Evolutionary conservation across 805 yeast species (phyloP), one percentile per base, ranked within the genome.

Genomic region (Candida saitoana): DNA sequence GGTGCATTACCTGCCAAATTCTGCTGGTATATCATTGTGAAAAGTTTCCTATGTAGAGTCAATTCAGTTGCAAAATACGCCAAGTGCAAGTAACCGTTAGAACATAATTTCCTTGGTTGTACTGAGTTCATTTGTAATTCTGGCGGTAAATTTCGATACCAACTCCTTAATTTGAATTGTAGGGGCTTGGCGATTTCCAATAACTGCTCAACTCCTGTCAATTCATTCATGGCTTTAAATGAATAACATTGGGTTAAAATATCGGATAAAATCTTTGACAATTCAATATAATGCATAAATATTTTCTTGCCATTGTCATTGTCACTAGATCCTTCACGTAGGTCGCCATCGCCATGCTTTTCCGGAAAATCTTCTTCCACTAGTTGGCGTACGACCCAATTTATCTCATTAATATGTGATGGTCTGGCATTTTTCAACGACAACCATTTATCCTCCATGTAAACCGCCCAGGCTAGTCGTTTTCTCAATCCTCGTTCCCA

Each of bases 401-500:
- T 86, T 42, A 73, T 65, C 2, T 81, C 83, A 42, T 79, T 71
- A 16, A 80, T 76, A 60, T 88, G 96, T 0, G 96, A 83, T 2
- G 96, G 95, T 34, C 96, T 70, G 0, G 90, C 79, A 55, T 87
- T 95, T 40, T 80, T 78, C 38, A 90, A 64, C 1, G 96, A 71
- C 7, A 84, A 73, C 98, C 98, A 91, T 57, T 90, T 88, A 55
- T 89, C 96, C 60, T 89, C 95, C 39, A 85, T 70, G 71, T 80
- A 91, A 1, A 89, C 93, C 0, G 97, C 97, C 98, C 99, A 91
- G 1, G 97, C 96, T 38, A 91, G 64, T 44, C 98, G 71, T 51
- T 87, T 77, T 40, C 99, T 73, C 38, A 91, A 65, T 4, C 95
- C 95, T 39, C 95, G 73, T 57, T 91, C 99, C 98, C 98, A 93